These are phyloP conservation scores for Aureobasidium melanogenum DNA, from an alignment of 2,329 filamentous ascomycete species.

Conservation along the genomic window DNA sequence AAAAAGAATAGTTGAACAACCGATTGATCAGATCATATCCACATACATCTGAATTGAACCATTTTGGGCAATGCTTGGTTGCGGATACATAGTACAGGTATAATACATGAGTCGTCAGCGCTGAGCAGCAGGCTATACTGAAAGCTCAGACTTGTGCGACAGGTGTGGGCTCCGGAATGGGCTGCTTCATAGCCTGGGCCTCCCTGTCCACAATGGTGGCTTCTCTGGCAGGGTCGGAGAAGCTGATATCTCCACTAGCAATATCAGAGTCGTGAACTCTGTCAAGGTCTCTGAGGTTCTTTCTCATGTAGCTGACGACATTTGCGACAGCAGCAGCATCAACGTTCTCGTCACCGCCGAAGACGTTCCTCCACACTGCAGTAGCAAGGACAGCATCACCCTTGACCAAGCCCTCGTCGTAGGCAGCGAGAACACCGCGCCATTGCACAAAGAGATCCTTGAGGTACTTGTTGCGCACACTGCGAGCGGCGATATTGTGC, in stretches of 20 bases:
- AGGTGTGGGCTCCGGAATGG: not conserved
- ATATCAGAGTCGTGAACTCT: conserved; percentile 44
- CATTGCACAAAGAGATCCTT: conserved; percentile 93
- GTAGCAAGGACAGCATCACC: conserved; percentile 69
- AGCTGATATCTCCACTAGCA: conserved; percentile 39
- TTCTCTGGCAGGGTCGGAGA: conserved; percentile 22
- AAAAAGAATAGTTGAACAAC: not conserved
- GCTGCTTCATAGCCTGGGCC: not conserved
- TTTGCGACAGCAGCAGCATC: conserved; percentile 52
- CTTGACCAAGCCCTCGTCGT: conserved; percentile 70
- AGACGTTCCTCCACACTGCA: conserved; percentile 90
- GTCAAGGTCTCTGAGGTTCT: conserved; percentile 47
- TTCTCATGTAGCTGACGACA: conserved; percentile 56
- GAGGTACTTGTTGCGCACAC: conserved; percentile 51
- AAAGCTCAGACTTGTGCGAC: not conserved
- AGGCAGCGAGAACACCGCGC: conserved; percentile 75
- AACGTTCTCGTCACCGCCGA: conserved; percentile 60
- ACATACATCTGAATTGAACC: not conserved
- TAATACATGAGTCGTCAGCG: not conserved
- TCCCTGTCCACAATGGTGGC: not conserved
- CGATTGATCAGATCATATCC: not conserved
- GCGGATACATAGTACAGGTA: not conserved
- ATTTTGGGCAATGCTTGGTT: not conserved
- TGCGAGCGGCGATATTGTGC: conserved; percentile 55
- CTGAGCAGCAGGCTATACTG: not conserved